Base-by-base conservation (phyloP, 345 rosid species). In the Nasturtium officinale region DNA sequence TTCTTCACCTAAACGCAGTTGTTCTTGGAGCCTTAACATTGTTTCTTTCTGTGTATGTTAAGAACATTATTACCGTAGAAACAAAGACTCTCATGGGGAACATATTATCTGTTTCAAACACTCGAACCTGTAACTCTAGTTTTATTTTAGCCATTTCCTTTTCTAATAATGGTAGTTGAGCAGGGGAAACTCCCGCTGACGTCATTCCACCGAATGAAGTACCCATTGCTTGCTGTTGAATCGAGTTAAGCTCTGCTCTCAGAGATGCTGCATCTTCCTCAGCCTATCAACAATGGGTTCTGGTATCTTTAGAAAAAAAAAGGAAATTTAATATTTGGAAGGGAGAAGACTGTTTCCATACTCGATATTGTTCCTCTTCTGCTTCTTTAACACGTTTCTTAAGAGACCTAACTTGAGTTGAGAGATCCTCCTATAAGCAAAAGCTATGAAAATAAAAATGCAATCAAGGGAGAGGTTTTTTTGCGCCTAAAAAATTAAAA, bases 261-360 rank as follows among this genome's bases (percentile, higher is more conserved):
- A 95, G 81, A 65, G 98, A 80, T 65, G 98, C 96, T 23, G 98
- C 89, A 84, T 95, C 99, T 87, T 91, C 98, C 87, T 95, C 99
- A 6, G 99, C 99, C 99, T 95, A 75, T 71, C 38, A 67, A 57
- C 74, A 75, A 57, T 54, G 29, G 16, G 15, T 40, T n/a, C 28
- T 17, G 55, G n/a, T 67, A 76, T 77, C 60, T 52, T 42, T 3
- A 37, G 26, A 50, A 55, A 60, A 42, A 11, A 13, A 61, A 57
- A 21, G 50, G 7, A 48, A 55, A 42, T 72, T n/a, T 17, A 8
- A 18, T 42, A 46, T 17, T 9, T 51, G 57, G 70, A 69, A 74
- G 52, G 38, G 58, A 70, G 4, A 80, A 81, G 52, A 50, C 18
- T 50, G 47, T 64, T 37, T 20, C 15, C 84, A 45, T 83, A 92